These are phyloP conservation scores for Lenzites betulinus DNA, from an alignment of 768 basidiomycete genomes.

Conservation along the genomic window DNA sequence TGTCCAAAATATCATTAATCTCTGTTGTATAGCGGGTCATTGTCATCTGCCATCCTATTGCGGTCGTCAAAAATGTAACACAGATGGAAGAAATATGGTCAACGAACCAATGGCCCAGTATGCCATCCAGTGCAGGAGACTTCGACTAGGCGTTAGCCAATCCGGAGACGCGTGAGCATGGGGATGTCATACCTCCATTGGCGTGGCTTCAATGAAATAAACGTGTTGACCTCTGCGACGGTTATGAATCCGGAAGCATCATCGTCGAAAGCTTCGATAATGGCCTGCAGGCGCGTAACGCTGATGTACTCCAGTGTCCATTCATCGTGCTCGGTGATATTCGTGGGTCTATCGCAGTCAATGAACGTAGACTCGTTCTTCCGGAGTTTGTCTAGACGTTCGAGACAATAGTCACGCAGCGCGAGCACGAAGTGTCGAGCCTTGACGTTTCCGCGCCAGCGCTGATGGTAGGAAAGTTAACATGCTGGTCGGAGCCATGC, in stretches of 20 bases:
- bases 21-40: slow-evolving; percentile 14
- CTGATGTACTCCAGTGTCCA: slow-evolving; percentile 40
- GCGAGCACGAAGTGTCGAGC: slow-evolving; percentile 51
- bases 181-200: slow-evolving; percentile 30
- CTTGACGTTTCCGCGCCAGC: slow-evolving; percentile 56
- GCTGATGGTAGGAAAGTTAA: slow-evolving; percentile 29
- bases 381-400: slow-evolving; percentile 22
- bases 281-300: slow-evolving; percentile 33
- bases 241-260: slow-evolving; percentile 41
- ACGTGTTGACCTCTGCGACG: slow-evolving; percentile 36
- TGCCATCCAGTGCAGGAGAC: slow-evolving; percentile 35
- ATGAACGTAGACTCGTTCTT: slow-evolving; percentile 8
- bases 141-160: neutral
- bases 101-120: slow-evolving; percentile 36
- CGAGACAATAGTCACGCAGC: slow-evolving; percentile 39
- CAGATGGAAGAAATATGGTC: too few species aligned
- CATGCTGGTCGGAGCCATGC: neutral
- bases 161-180: too few species aligned
- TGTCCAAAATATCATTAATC: slow-evolving; percentile 16
- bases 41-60: slow-evolving; percentile 26
- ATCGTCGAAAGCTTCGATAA: slow-evolving; percentile 42
- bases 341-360: slow-evolving; percentile 6
- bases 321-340: slow-evolving; percentile 26
- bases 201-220: slow-evolving; percentile 31
- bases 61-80: neutral